A percentile compares a stretch with the other conserved stretches of the same genome.
phyloP scores from a whole-genome alignment of 805 yeast genomes.

The Ogataea corticis region DNA sequence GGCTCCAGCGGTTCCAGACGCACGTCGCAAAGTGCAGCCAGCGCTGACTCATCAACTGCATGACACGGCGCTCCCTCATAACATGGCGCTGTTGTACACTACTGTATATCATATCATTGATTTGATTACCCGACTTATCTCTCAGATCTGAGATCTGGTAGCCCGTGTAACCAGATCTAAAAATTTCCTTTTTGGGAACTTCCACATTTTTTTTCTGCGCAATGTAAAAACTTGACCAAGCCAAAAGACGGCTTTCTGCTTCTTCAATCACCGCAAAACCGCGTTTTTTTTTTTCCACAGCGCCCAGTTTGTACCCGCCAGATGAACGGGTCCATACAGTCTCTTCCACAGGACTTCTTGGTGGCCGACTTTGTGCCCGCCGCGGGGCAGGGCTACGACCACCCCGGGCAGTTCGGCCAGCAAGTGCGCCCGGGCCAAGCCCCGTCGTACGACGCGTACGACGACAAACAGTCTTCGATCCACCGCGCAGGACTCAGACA shows the following conservation, averaged over 20 bases:
- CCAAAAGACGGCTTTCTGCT: neutral
- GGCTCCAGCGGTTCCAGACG: constrained; percentile 26
- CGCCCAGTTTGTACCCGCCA: neutral
- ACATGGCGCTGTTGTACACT: too few species aligned
- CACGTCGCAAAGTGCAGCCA: constrained; percentile 23
- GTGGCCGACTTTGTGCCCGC: constrained; percentile 9
- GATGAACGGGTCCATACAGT: constrained; percentile 10
- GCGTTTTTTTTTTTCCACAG: too few species aligned
- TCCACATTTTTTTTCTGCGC: neutral
- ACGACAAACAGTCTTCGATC: constrained; percentile 29
- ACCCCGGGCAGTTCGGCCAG: too few species aligned
- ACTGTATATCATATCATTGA: too few species aligned
- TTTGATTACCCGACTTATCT: neutral
- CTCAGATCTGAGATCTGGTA: neutral
- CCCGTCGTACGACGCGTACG: constrained; percentile 26
- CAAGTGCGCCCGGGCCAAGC: constrained; percentile 3
- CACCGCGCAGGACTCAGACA: constrained; percentile 34
- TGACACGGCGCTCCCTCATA: too few species aligned
- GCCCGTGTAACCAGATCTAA: neutral
- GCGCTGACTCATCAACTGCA: too few species aligned
- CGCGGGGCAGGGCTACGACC: neutral
- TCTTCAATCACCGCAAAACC: neutral
- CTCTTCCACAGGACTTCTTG: constrained; percentile 7
- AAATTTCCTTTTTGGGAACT: neutral
- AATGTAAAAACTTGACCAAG: neutral